Conservation (phyloP, 2,329 filamentous ascomycete genomes). For the Clarireedia sp. region DNA sequence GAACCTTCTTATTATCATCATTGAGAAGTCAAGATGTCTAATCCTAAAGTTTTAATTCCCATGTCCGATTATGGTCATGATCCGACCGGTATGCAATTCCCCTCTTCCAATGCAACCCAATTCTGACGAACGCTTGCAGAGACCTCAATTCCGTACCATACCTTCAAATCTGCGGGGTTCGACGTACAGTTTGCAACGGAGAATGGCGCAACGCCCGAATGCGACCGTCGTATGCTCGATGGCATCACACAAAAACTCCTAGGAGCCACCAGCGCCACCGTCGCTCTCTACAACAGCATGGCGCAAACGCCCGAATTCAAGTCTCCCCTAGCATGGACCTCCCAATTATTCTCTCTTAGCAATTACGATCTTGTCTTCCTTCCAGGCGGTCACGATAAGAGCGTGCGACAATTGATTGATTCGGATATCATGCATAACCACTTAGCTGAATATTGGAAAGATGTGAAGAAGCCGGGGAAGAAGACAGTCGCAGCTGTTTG, state of each 20-base stretch:
- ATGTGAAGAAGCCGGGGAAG: conserved; percentile 36
- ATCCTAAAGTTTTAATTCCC: conserved; percentile 36
- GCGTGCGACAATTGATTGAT: conserved; percentile 43
- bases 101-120: not conserved
- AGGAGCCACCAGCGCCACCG: conserved; percentile 36
- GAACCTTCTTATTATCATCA: not conserved
- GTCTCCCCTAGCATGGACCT: conserved; percentile 38
- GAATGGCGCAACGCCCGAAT: conserved; percentile 37
- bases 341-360: conserved; percentile 36
- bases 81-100: conserved; percentile 37
- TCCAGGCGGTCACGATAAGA: conserved; percentile 46
- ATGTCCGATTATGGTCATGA: conserved; percentile 50
- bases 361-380: conserved; percentile 42
- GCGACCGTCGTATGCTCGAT: conserved; percentile 42
- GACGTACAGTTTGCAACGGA: conserved; percentile 44
- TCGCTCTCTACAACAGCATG: conserved; percentile 39
- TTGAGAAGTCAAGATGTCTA: not conserved
- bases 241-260: conserved; percentile 43
- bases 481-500: conserved; percentile 43
- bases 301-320: conserved; percentile 34
- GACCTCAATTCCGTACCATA: conserved; percentile 41
- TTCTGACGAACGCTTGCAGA: conserved; percentile 29
- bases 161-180: conserved; percentile 42
- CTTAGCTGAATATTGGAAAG: conserved; percentile 40
- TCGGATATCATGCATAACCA: conserved; percentile 37